These are phyloP conservation scores for Xylaria multiplex DNA, from an alignment of 2,329 filamentous ascomycete genomes.

Conservation along the genomic window DNA sequence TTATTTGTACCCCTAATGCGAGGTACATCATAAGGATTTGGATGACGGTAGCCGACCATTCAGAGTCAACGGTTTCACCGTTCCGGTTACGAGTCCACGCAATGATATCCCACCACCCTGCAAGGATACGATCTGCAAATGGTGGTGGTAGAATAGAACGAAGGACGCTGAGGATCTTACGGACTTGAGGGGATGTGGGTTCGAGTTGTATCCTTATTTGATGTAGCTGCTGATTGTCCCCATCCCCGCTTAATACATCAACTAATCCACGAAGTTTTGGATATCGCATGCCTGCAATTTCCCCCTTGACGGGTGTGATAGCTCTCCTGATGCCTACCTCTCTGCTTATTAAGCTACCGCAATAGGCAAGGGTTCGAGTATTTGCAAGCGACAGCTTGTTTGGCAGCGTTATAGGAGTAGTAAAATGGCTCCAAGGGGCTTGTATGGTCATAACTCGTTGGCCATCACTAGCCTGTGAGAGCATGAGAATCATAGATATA, in stretches of 20 bases:
- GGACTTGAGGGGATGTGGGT: constrained; percentile 70
- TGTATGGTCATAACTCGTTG: constrained; percentile 75
- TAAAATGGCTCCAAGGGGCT: constrained; percentile 77
- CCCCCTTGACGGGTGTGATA: constrained; percentile 58
- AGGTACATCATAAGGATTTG: constrained; percentile 73
- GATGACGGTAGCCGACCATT: constrained; percentile 76
- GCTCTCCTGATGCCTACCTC: constrained; percentile 61
- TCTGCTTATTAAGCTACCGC: constrained; percentile 61
- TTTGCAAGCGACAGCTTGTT: constrained; percentile 66
- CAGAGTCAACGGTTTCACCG: constrained; percentile 60
- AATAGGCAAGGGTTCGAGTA: constrained; percentile 67
- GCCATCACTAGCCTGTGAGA: constrained; percentile 73
- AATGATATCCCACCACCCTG: constrained; percentile 78
- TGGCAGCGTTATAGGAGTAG: constrained; percentile 73
- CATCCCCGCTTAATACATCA: constrained; percentile 74
- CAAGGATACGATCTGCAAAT: constrained; percentile 68
- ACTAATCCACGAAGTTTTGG: constrained; percentile 68
- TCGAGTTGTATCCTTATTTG: constrained; percentile 74
- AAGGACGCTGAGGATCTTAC: constrained; percentile 68
- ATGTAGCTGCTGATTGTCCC: constrained; percentile 66
- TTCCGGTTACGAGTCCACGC: constrained; percentile 70
- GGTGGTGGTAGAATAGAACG: constrained; percentile 70
- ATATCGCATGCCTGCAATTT: constrained; percentile 66
- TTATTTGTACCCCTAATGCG: constrained; percentile 58
- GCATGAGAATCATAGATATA: constrained; percentile 73